These are phyloP conservation scores for Apiotrichum mycotoxinovorans DNA, from an alignment of 1,284 basidiomycete species.

Conservation along the genomic window DNA sequence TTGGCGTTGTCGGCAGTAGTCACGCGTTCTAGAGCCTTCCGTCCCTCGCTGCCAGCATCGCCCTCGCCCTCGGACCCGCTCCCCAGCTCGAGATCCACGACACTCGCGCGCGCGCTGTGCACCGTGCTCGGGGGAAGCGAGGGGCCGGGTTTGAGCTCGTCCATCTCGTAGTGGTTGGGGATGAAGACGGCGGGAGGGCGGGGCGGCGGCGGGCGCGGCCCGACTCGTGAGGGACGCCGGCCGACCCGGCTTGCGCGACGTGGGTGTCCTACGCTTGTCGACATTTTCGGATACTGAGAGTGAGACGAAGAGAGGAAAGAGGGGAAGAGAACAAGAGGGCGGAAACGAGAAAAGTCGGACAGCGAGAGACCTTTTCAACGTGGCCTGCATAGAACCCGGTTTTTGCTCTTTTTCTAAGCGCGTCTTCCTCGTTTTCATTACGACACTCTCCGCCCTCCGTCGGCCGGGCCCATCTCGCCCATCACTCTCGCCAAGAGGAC, in stretches of 20 bases:
- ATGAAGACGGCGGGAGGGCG: not conserved
- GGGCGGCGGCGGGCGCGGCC: not conserved
- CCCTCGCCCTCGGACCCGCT: not conserved
- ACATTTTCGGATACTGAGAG: not conserved
- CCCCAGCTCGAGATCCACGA: not conserved
- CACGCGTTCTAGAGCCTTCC: not conserved
- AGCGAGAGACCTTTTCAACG: no score
- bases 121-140: not conserved
- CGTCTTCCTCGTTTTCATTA: no score
- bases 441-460: no score
- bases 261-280: not conserved
- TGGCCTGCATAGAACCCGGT: no score
- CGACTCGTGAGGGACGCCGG: not conserved
- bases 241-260: not conserved
- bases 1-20: not conserved
- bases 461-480: no score
- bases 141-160: not conserved
- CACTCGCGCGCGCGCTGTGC: not conserved
- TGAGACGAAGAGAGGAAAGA: no score
- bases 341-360: no score
- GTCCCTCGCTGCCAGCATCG: no score
- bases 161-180: not conserved
- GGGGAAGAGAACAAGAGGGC: no score
- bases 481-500: no score
- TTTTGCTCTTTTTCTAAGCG: no score